Evolutionary conservation across 2,329 filamentous ascomycete species (phyloP), one percentile per base, ranked within the genome.

Genomic region (Colletotrichum chrysophilum): DNA sequence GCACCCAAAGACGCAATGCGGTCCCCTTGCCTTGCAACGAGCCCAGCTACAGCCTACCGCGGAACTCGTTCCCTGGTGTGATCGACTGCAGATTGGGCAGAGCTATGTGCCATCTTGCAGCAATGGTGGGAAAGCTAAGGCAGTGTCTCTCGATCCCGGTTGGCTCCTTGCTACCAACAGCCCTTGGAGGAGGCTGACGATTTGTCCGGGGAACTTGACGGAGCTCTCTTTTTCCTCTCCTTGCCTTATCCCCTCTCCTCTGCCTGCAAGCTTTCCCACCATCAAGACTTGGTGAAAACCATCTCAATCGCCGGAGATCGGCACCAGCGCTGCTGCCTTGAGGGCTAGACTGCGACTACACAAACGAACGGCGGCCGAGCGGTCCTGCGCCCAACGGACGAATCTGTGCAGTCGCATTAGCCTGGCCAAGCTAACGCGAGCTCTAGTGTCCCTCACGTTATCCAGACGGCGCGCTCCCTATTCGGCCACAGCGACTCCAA

Each of bases 321-420:
- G 64, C 73, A 64, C 43, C 71, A 16, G 56, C 30, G 56, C 62
- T 64, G 71, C 28, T 64, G 32, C 32, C 36, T 58, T 48, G 32
- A 68, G 26, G 32, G 28, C 30, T 34, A 13, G 60, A 21, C 38
- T 55, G 61, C 64, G 21, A 64, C 64, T 64, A 32, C 30, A 26
- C 69, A 67, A 75, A 75, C 69, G 73, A 75, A 75, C 69, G 38
- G 64, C 34, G 73, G 70, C 73, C 73, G 73, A 75, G 73, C 73
- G 73, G 73, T 68, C 73, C n/a, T 66, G 69, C 62, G 48, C 32
- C 68, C 43, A 67, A 66, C 21, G 56, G 73, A 75, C 69, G 69
- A 75, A 75, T 68, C 56, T 66, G 56, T 72, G 55, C 55, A 72
- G 55, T 26, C 24, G 62, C 73, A 72, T 68, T 67, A 72, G 64